These are phyloP conservation scores for Cyclotella kingstonii DNA, from an alignment of 108 stramenopile species.

Conservation along the genomic window DNA sequence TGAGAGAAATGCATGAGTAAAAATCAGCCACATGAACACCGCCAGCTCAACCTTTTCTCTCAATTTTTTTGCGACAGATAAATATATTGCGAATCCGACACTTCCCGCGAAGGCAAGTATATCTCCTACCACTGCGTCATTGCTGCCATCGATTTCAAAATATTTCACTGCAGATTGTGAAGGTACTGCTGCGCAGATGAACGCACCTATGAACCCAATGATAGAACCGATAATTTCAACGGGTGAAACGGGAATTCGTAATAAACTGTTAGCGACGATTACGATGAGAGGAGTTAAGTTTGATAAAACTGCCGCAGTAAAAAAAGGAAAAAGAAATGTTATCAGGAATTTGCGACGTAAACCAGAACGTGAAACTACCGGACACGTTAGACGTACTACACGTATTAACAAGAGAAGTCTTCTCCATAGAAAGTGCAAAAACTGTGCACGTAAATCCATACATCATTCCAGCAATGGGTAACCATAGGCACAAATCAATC, in stretches of 20 bases:
- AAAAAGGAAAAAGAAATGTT: too few species aligned
- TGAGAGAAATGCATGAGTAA: slow-evolving; percentile 42
- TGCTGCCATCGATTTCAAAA: too few species aligned
- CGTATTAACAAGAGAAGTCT: slow-evolving; percentile 64
- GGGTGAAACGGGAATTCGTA: slow-evolving; percentile 35
- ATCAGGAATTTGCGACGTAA: too few species aligned
- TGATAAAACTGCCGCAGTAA: slow-evolving; percentile 19
- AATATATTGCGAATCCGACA: slow-evolving; percentile 35
- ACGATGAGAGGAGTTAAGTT: slow-evolving; percentile 45
- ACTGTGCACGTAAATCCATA: slow-evolving; percentile 43
- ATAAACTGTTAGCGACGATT: slow-evolving; percentile 44
- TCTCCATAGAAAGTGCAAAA: slow-evolving; percentile 51
- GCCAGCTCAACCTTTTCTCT: slow-evolving; percentile 40
- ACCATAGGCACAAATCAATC: slow-evolving; percentile 40
- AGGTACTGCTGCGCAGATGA: slow-evolving; percentile 43
- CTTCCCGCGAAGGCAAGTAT: slow-evolving; percentile 46
- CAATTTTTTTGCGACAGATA: slow-evolving; percentile 52
- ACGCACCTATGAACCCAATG: slow-evolving; percentile 61
- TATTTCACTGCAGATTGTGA: slow-evolving; percentile 1
- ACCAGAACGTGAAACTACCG: neutral
- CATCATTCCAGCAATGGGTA: slow-evolving; percentile 40
- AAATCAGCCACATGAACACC: slow-evolving; percentile 63
- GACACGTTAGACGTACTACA: slow-evolving; percentile 15
- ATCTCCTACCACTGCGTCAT: slow-evolving; percentile 45
- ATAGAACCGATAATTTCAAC: slow-evolving; percentile 50